Percentiles rank a stretch among this genome's conserved stretches.
phyloP scores from a whole-genome alignment of 2,329 filamentous ascomycete species.

The Botrytis deweyae region DNA sequence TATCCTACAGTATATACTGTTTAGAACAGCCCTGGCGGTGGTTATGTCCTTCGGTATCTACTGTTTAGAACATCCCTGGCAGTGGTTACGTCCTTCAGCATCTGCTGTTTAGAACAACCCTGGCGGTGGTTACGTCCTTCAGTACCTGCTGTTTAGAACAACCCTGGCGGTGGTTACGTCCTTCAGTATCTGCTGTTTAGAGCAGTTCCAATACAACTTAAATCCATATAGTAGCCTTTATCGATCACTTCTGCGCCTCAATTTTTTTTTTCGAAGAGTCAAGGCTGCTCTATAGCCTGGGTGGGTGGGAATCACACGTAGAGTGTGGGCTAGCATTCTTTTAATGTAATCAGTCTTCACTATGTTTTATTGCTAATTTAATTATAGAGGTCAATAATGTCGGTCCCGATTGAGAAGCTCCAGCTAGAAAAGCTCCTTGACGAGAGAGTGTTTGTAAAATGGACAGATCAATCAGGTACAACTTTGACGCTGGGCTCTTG shows the following conservation, averaged over 20 bases:
- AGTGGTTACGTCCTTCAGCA: not conserved
- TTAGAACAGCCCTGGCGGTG: not conserved
- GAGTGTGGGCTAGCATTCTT: conserved; percentile 8
- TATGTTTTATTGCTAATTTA: not conserved
- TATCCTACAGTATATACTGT: not conserved
- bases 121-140: not conserved
- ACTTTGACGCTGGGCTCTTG: not conserved
- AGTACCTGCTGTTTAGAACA: not conserved
- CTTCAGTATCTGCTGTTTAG: conserved; percentile 8
- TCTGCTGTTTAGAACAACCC: not conserved
- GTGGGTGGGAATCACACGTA: conserved; percentile 15
- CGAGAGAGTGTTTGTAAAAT: conserved; percentile 15
- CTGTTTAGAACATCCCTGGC: not conserved
- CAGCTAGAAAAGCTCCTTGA: not conserved
- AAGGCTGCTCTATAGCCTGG: conserved; percentile 18
- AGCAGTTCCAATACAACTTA: not conserved
- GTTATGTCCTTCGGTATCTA: not conserved
- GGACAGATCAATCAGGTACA: not conserved
- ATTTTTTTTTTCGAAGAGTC: conserved; percentile 2
- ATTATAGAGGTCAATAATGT: not conserved
- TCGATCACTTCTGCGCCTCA: not conserved
- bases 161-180: not conserved
- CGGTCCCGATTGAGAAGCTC: not conserved
- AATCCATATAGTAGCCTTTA: not conserved
- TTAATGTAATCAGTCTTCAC: conserved; percentile 3